phyloP scores from a whole-genome alignment of 345 rosid genomes.

The Eucalyptus grandis region DNA sequence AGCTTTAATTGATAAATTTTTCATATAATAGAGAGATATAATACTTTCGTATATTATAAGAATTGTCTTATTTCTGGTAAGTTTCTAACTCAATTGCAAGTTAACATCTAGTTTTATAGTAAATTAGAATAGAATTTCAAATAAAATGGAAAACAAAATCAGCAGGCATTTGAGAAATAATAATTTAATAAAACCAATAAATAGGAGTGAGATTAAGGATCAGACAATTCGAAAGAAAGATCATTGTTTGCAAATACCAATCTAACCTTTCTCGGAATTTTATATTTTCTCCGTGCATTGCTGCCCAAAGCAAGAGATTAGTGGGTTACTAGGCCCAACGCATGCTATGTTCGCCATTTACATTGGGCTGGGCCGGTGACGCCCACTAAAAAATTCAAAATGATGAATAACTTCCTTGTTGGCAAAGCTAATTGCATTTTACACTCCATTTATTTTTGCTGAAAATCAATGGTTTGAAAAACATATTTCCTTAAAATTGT shows the following conservation, averaged over 20 bases:
- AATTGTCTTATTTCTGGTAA: background rate
- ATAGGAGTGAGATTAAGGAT: background rate
- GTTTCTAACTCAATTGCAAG: background rate
- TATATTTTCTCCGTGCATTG: background rate
- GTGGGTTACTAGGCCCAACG: background rate
- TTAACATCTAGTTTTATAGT: background rate
- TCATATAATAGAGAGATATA: background rate
- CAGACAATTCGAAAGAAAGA: background rate
- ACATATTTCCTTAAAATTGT: no score
- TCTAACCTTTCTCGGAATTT: background rate
- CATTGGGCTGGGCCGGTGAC: background rate
- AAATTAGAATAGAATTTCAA: background rate
- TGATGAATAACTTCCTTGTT: background rate
- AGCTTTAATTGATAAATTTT: background rate
- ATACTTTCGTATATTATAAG: background rate
- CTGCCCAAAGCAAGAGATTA: background rate
- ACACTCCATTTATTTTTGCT: no score
- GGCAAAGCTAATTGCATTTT: background rate
- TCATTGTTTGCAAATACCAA: rapidly evolving
- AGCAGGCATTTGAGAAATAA: background rate
- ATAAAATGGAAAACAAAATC: background rate
- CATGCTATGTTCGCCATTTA: background rate
- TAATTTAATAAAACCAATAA: background rate
- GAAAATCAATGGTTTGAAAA: no score
- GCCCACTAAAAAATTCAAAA: background rate